Evolutionary conservation across 1,284 basidiomycete genomes (phyloP).

Genomic region (Ceratobasidium sp.): DNA sequence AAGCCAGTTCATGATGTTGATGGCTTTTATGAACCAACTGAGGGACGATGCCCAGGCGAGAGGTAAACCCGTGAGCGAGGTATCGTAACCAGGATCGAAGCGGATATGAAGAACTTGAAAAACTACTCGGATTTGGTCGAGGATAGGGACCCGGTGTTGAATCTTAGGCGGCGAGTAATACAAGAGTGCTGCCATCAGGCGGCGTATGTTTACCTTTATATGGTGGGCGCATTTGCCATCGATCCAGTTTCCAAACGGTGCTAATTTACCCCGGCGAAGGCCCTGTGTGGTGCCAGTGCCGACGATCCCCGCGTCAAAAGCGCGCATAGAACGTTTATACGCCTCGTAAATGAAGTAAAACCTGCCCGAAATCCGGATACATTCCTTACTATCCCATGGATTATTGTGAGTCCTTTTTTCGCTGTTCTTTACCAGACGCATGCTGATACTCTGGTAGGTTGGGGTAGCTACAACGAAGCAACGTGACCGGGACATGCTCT

Average conservation of each 20-base stretch:
- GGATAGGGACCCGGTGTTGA: no score
- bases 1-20: slow-evolving; percentile 12
- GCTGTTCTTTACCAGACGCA: no score
- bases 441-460: no score
- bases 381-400: neutral
- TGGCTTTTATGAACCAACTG: slow-evolving; percentile 10
- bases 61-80: no score
- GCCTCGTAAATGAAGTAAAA: neutral
- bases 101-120: no score
- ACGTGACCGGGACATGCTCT: neutral
- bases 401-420: neutral
- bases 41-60: neutral
- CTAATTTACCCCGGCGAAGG: no score
- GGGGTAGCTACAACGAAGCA: neutral
- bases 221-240: no score
- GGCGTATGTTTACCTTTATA: slow-evolving; percentile 13
- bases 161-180: neutral
- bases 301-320: neutral
- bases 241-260: no score
- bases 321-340: neutral
- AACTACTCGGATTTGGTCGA: no score
- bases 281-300: neutral
- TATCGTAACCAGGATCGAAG: no score
- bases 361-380: neutral
- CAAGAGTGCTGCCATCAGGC: slow-evolving; percentile 14